phyloP scores from a whole-genome alignment of 768 basidiomycete species.

The Hysterangium stoloniferum region DNA sequence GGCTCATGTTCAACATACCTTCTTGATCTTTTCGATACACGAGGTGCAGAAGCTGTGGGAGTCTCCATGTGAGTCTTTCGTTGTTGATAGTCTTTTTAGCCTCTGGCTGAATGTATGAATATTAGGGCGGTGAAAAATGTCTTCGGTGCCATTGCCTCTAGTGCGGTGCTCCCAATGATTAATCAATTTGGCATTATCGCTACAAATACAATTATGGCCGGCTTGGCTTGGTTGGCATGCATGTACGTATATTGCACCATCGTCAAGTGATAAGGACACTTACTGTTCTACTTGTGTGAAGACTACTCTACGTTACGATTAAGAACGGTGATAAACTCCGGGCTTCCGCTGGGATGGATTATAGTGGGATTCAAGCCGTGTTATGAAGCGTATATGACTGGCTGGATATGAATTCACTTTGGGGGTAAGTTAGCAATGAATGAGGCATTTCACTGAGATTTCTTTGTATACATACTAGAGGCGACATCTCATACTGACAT shows the following conservation, averaged over 20 bases:
- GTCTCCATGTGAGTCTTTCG: conserved; percentile 34
- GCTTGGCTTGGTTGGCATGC: conserved; percentile 42
- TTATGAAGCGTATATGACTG: too few relatives aligned
- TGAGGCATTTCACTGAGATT: too few relatives aligned
- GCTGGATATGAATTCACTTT: too few relatives aligned
- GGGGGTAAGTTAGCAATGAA: too few relatives aligned
- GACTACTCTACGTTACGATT: conserved; percentile 45
- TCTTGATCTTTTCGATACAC: conserved; percentile 51
- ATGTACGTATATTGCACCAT: too few relatives aligned
- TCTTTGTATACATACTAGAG: too few relatives aligned
- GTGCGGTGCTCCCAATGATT: conserved; percentile 46
- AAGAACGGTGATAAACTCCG: conserved; percentile 47
- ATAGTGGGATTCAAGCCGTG: too few relatives aligned
- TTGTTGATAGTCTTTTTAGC: background rate
- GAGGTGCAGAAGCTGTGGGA: conserved; percentile 58
- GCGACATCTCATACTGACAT: too few relatives aligned
- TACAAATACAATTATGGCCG: conserved; percentile 41
- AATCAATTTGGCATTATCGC: conserved; percentile 41
- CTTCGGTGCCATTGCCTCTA: conserved; percentile 34
- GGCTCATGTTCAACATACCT: conserved; percentile 48
- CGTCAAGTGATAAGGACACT: too few relatives aligned
- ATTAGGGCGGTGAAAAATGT: conserved; percentile 41
- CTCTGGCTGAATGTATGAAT: background rate
- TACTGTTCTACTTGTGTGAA: conserved; percentile 17
- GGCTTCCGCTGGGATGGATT: too few relatives aligned